Conservation (phyloP, 306 rosid genomes). For the Quercus mongolica region DNA sequence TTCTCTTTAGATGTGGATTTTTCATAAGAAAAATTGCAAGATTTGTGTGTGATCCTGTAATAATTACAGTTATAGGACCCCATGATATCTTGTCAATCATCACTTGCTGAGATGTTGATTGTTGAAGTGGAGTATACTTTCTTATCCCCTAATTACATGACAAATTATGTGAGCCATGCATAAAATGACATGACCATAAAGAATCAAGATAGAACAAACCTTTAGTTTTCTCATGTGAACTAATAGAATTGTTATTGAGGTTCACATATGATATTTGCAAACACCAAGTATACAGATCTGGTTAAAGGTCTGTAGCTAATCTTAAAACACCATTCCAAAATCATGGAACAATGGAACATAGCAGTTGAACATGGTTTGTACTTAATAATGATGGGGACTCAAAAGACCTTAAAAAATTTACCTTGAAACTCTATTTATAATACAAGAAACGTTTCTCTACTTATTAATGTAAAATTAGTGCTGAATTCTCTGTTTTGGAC, state of each 20-base stretch:
- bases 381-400: too few relatives aligned
- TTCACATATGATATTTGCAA: background rate
- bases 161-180: conserved; percentile 13
- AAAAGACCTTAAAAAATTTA: too few relatives aligned
- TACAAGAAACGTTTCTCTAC: too few relatives aligned
- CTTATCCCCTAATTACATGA: conserved; percentile 61
- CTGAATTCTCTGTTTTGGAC: background rate
- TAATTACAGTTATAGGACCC: conserved; percentile 64
- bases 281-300: background rate
- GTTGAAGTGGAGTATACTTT: conserved; percentile 59
- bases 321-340: background rate
- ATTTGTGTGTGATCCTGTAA: conserved; percentile 77
- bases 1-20: conserved; percentile 69
- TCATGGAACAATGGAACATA: background rate
- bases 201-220: conserved; percentile 2
- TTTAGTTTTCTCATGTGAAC: background rate
- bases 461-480: too few relatives aligned
- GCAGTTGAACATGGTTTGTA: too few relatives aligned
- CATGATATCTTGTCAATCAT: conserved; percentile 72
- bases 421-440: background rate
- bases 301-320: background rate
- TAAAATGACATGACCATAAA: background rate
- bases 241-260: background rate
- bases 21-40: conserved; percentile 80
- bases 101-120: conserved; percentile 82